Evolutionary conservation across 2,329 filamentous ascomycete genomes (phyloP), one percentile per base, ranked within the genome.

Genomic region (Fusarium nelsonii): DNA sequence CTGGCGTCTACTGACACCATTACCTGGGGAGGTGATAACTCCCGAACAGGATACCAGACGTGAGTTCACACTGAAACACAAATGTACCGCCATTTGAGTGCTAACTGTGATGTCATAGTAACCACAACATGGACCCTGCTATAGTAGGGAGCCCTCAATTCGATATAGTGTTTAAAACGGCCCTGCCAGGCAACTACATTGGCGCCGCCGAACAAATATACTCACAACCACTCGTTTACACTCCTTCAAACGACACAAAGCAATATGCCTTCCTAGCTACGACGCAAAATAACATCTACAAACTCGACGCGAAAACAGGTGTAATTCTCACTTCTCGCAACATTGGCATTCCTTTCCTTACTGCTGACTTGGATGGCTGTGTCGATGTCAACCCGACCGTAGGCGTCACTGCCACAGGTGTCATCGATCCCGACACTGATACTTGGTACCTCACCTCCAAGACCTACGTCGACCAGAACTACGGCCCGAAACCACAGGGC

Each of bases 91-190:
- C 8, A 20, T 39, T 2, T 8, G 4, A 6, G 5, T 30, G 10
- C 49, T 69, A 3, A 69, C 23, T 3, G 2, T 5, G 0, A 4
- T 3, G 6, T 6, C 14, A 8, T 41, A 80, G 78, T 20, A 89
- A 87, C 72, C 87, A 90, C 73, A 90, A 90, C 76, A 86, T 90
- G 83, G 86, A 90, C 71, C 88, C 88, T 1, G 80, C 84, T 15
- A 78, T 89, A 10, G 86, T 90, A 3, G 82, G 80, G 40, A 86
- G 84, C 57, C 76, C 83, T 4, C 81, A 85, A 51, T 90, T 89
- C 66, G 84, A 82, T 20, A 83, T 87, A 61, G 76, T 88, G 9
- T 89, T 87, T 79, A 82, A 80, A 69, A 84, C 83, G 1, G 48
- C 71, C 1, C 79, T 89, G 2, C 84, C 86, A 0, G 87, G 87